A percentile compares a stretch with the other conserved stretches of the same genome.
Evolutionary conservation across 192 early-diverging fungal genomes (phyloP).

Genomic region (Coemansia sp.): DNA sequence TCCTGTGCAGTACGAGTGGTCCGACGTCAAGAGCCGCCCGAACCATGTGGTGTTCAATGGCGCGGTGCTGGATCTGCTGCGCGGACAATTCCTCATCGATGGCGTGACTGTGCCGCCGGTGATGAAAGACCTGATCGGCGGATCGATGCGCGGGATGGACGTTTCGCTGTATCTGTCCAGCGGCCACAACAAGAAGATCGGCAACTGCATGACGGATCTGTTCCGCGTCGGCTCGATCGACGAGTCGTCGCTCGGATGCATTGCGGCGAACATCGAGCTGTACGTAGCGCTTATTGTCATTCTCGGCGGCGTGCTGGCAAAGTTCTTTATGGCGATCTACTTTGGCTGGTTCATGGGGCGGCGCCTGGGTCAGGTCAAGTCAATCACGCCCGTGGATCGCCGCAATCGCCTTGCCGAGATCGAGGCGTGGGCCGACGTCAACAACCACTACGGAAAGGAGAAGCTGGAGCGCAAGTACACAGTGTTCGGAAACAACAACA

Average conservation of each 20-base stretch:
- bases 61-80: slow-evolving; percentile 71
- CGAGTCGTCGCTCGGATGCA: slow-evolving; percentile 76
- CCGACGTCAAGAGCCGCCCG: slow-evolving; percentile 62
- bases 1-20: slow-evolving; percentile 70
- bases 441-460: slow-evolving; percentile 58
- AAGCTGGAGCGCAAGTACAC: slow-evolving; percentile 57
- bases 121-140: slow-evolving; percentile 39
- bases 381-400: slow-evolving; percentile 68
- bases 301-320: slow-evolving; percentile 65
- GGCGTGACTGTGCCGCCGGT: slow-evolving; percentile 46
- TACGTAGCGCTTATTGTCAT: slow-evolving; percentile 78
- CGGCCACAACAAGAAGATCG: slow-evolving; percentile 58
- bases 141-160: slow-evolving; percentile 57
- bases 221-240: slow-evolving; percentile 84
- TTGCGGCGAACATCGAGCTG: slow-evolving; percentile 76
- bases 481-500: slow-evolving; percentile 21
- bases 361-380: slow-evolving; percentile 72
- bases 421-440: slow-evolving; percentile 76
- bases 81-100: slow-evolving; percentile 62
- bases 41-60: slow-evolving; percentile 77
- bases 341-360: slow-evolving; percentile 84
- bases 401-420: slow-evolving; percentile 71
- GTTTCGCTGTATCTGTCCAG: slow-evolving; percentile 56
- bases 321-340: slow-evolving; percentile 75
- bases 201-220: slow-evolving; percentile 75